Evolutionary conservation across 2,329 filamentous ascomycete genomes (phyloP), one percentile per base, ranked within the genome.

Genomic region (Ilyonectria mors-panacis): DNA sequence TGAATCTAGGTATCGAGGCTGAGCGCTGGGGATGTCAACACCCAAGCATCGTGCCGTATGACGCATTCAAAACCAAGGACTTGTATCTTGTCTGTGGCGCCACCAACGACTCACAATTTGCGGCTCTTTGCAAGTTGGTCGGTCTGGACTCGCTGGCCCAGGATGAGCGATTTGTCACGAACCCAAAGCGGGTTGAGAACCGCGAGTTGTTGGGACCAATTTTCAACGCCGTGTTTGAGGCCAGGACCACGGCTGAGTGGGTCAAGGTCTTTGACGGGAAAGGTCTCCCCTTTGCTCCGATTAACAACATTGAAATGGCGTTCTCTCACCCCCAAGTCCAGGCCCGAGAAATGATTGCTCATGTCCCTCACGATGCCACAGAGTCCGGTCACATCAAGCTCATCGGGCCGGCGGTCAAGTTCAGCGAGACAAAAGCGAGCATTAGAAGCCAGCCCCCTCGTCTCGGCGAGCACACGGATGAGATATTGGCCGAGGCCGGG

Each of bases 1-100:
- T 82, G 44, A 82, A 82, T 76, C 3, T 81, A 35, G 79, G 79
- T 1, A 75, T 81, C 4, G 80, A 84, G 66, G 81, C 80, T 0
- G 72, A 82, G 59, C 79, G 83, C 10, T 85, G 80, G 77, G 84
- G 84, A 4, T 83, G 82, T 6, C 81, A 78, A 23, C 84, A 86
- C 75, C 83, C 84, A 1, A 84, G 79, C 39, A 82, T 85, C 35
- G 84, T 83, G 12, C 84, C 84, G 1, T 86, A 85, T 59, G 79
- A 85, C 63, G 82, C 81, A 0, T 86, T 80, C 74, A 73, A 78
- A 65, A 81, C 79, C 9, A 79, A 78, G 45, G 76, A 80, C 62
- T 64, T 68, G 1, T 78, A 76, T 63, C 59, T 81, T 9, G 75
- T 77, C 7, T 69, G 76, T n/a, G 78, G 77, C 19, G 78, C 78